These are phyloP conservation scores for Stromatinia cepivora DNA, from an alignment of 2,329 filamentous ascomycete species.

Conservation along the genomic window DNA sequence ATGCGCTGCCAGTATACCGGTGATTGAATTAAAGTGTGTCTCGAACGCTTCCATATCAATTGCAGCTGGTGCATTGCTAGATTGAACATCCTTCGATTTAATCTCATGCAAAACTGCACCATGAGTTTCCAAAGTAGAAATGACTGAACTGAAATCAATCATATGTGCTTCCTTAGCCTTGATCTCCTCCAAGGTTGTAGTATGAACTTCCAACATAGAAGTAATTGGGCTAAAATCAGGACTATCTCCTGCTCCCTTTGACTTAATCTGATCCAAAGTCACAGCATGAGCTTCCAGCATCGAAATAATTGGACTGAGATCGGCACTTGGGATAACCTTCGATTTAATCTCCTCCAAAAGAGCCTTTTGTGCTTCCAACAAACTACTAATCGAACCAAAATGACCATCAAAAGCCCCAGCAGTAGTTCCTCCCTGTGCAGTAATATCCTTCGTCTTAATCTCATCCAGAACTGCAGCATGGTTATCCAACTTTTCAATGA, in stretches of 20 bases:
- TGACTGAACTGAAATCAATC: slow-evolving; percentile 12
- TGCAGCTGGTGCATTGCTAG: background rate
- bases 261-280: slow-evolving; percentile 25
- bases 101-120: slow-evolving; percentile 24
- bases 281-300: slow-evolving; percentile 21
- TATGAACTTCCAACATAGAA: slow-evolving; percentile 21
- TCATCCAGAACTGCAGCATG: slow-evolving; percentile 22
- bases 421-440: slow-evolving; percentile 19
- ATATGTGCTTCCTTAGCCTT: slow-evolving; percentile 15
- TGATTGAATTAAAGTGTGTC: slow-evolving; percentile 25
- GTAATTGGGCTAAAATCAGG: slow-evolving; percentile 1
- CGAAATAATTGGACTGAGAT: slow-evolving; percentile 5
- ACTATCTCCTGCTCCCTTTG: background rate
- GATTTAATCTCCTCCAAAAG: slow-evolving; percentile 27
- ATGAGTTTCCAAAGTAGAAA: slow-evolving; percentile 19
- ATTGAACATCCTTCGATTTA: slow-evolving; percentile 6
- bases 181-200: slow-evolving; percentile 26
- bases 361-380: slow-evolving; percentile 17
- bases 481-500: slow-evolving; percentile 7
- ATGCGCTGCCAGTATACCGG: slow-evolving; percentile 26
- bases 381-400: slow-evolving; percentile 25
- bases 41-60: slow-evolving; percentile 14
- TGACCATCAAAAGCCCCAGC: slow-evolving; percentile 29
- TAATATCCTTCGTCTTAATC: slow-evolving; percentile 8
- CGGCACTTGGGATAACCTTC: background rate